phyloP scores from a whole-genome alignment of 495 filamentous ascomycete species.

The Xylaria curta region DNA sequence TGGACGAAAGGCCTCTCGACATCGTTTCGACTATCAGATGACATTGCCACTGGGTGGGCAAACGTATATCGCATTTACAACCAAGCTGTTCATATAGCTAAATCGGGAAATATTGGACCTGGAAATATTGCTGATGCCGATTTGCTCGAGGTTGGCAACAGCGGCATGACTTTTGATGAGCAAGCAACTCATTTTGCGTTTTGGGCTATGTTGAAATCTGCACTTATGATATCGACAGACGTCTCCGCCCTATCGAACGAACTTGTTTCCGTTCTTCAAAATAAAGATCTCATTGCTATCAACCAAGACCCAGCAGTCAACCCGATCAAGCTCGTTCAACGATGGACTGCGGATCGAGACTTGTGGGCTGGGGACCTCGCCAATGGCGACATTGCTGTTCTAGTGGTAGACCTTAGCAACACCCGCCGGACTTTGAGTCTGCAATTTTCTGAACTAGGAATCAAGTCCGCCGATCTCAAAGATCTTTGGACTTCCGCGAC shows the following conservation, averaged over 20 bases:
- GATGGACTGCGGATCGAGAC: constrained; percentile 12
- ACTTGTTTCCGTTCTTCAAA: constrained; percentile 12
- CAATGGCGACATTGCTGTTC: constrained; percentile 18
- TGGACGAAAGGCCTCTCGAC: constrained; percentile 17
- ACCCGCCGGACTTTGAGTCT: constrained; percentile 11
- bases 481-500: constrained; percentile 5
- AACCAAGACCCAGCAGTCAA: constrained; percentile 15
- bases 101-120: neutral
- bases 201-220: constrained; percentile 17
- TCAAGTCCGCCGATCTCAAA: constrained; percentile 14
- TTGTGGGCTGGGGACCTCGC: constrained; percentile 11
- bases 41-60: constrained; percentile 17
- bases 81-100: constrained; percentile 18
- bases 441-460: constrained; percentile 10
- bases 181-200: constrained; percentile 18
- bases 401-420: constrained; percentile 17
- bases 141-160: constrained; percentile 18
- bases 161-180: constrained; percentile 21
- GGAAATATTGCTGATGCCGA: constrained; percentile 19
- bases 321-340: constrained; percentile 9
- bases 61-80: constrained; percentile 20
- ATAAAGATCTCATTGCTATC: constrained; percentile 19
- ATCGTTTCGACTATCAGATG: constrained; percentile 20
- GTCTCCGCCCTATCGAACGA: constrained; percentile 15
- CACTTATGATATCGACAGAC: constrained; percentile 19